Evolutionary conservation across 805 yeast genomes (phyloP).

Genomic region (Pichia occidentalis): DNA sequence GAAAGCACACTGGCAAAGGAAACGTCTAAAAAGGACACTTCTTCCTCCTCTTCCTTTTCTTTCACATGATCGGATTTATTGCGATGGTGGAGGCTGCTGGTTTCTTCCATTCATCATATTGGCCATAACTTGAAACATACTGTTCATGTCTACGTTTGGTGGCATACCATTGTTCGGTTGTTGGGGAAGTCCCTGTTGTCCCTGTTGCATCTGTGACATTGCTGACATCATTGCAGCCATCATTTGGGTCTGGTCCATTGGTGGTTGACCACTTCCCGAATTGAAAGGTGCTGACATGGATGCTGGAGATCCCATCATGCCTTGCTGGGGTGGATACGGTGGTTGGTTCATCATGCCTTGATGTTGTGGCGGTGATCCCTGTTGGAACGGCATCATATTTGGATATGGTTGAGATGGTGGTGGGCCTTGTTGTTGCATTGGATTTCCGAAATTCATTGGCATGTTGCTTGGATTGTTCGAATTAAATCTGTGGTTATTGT

Average conservation of each 20-base stretch:
- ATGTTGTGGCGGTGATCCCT: constrained; percentile 11
- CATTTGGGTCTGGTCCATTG: constrained; percentile 24
- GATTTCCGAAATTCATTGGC: constrained; percentile 15
- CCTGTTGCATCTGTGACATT: constrained; percentile 26
- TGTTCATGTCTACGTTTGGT: constrained; percentile 32
- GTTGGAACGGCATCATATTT: constrained; percentile 2
- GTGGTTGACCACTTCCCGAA: constrained; percentile 4
- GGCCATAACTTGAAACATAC: constrained; percentile 32
- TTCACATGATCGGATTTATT: constrained; percentile 1
- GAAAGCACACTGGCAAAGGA: too few species aligned
- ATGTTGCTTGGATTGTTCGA: constrained; percentile 23
- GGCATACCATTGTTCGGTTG: too few species aligned
- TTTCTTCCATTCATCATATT: constrained; percentile 31
- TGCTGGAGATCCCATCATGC: constrained; percentile 9
- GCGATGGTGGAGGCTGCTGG: constrained; percentile 19
- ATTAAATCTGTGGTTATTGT: constrained; percentile 7
- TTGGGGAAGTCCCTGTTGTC: constrained; percentile 16
- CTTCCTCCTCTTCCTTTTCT: constrained; percentile 23
- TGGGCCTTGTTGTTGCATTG: constrained; percentile 12
- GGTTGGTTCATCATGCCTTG: too few species aligned
- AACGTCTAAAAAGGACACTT: neutral
- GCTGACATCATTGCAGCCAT: constrained; percentile 32
- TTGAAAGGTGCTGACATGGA: neutral
- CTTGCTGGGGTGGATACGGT: constrained; percentile 6
- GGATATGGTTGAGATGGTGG: constrained; percentile 16